Percentiles rank a stretch among this genome's conserved stretches.
phyloP scores from a whole-genome alignment of 1,284 basidiomycete genomes.

The Pseudozyma sp. region DNA sequence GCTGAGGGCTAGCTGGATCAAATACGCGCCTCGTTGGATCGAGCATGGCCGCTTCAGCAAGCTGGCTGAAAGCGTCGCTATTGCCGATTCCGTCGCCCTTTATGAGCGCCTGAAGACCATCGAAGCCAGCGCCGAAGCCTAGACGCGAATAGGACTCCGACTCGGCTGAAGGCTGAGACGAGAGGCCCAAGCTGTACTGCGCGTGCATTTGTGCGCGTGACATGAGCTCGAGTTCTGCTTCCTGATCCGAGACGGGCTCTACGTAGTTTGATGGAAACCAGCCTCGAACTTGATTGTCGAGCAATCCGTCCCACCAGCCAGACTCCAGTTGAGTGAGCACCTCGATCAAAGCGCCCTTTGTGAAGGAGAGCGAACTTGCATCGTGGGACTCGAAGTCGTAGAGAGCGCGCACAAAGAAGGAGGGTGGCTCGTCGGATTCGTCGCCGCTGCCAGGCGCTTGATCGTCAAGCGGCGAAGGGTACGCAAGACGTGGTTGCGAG shows the following conservation, averaged over 20 bases:
- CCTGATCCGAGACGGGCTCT: conserved; percentile 79
- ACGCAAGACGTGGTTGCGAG: conserved; percentile 12
- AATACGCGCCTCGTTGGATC: conserved; percentile 33
- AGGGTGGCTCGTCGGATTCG: conserved; percentile 45
- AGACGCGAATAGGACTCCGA: conserved; percentile 48
- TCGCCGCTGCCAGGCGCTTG: conserved; percentile 21
- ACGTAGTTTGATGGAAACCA: conserved; percentile 99
- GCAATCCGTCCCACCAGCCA: conserved; percentile 98
- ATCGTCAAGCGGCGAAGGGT: conserved; percentile 11
- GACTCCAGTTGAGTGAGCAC: conserved; percentile 89
- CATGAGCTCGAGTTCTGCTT: conserved; percentile 69
- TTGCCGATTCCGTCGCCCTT: conserved; percentile 41
- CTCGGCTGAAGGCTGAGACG: conserved; percentile 24
- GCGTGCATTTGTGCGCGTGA: conserved; percentile 35
- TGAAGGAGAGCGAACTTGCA: conserved; percentile 87
- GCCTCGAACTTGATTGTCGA: conserved; percentile 76
- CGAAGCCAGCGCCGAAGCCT: conserved; percentile 52
- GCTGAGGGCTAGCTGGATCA: conserved; percentile 17
- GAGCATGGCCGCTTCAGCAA: conserved; percentile 58
- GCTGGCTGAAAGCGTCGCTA: conserved; percentile 59
- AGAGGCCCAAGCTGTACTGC: conserved; percentile 30
- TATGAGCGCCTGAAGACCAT: conserved; percentile 50
- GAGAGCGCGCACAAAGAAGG: conserved; percentile 87
- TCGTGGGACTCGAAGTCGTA: conserved; percentile 86
- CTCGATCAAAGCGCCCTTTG: conserved; percentile 88